These are phyloP conservation scores for Malassezia restricta DNA, from an alignment of 1,284 basidiomycete species.

Conservation along the genomic window DNA sequence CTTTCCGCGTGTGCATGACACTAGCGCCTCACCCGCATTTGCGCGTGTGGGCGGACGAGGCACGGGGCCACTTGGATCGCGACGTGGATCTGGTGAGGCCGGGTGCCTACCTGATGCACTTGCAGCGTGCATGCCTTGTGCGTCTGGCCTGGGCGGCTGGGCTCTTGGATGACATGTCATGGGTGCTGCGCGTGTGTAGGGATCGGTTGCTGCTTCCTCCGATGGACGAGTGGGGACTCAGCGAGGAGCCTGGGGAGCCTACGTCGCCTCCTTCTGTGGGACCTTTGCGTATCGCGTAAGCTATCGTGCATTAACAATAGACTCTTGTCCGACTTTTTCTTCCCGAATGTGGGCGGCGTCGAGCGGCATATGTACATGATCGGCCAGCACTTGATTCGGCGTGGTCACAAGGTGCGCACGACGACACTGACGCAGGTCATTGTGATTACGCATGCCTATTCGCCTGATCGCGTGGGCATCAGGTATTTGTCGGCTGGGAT, in stretches of 20 bases:
- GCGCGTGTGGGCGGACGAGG: too few species aligned
- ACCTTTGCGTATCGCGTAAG: slow-evolving; percentile 13
- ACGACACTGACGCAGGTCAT: slow-evolving; percentile 57
- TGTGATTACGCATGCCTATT: slow-evolving; percentile 83
- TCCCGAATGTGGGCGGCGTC: slow-evolving; percentile 85
- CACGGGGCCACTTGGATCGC: too few species aligned
- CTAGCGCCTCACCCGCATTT: too few species aligned
- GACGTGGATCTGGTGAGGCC: too few species aligned
- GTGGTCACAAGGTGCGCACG: slow-evolving; percentile 66
- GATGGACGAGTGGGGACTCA: too few species aligned
- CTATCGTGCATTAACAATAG: slow-evolving; percentile 47
- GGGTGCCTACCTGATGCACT: neutral
- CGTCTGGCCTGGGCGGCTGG: neutral
- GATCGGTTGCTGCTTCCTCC: too few species aligned
- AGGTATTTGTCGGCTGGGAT: slow-evolving; percentile 71
- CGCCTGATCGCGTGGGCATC: slow-evolving; percentile 69
- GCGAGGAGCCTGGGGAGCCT: too few species aligned
- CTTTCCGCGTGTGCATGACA: slow-evolving; percentile 1
- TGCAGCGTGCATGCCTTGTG: neutral
- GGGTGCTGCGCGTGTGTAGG: neutral
- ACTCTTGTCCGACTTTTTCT: slow-evolving; percentile 95
- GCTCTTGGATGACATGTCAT: neutral
- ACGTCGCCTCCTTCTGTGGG: neutral
- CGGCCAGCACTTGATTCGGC: slow-evolving; percentile 56
- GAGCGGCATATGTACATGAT: slow-evolving; percentile 78